Evolutionary conservation across 768 basidiomycete genomes (phyloP).

Genomic region (Agrocybe pediades): DNA sequence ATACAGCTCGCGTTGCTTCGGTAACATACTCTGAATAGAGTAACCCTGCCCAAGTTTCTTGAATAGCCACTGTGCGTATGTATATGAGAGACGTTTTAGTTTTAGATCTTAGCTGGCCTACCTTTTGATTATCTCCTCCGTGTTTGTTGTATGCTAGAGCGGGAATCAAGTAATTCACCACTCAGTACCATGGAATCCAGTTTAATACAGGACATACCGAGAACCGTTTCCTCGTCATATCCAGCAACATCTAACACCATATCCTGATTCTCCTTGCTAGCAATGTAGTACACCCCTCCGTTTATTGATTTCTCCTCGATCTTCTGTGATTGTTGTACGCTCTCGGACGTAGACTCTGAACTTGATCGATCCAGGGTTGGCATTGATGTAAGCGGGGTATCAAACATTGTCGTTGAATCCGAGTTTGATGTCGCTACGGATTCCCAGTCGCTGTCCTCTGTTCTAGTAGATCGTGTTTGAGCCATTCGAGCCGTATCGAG

Average conservation of each 20-base stretch:
- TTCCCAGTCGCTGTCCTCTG: neutral
- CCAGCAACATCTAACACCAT: constrained; percentile 25
- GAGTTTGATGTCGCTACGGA: neutral
- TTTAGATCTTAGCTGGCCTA: constrained; percentile 1
- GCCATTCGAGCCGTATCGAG: too few species aligned
- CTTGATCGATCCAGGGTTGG: neutral
- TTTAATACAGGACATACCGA: constrained; percentile 4
- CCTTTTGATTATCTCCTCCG: constrained; percentile 30
- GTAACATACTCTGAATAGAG: constrained; percentile 25
- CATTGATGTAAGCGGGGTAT: neutral
- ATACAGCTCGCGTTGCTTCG: constrained; percentile 19
- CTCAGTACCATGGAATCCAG: neutral
- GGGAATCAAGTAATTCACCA: neutral
- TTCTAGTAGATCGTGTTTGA: neutral
- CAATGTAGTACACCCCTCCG: constrained; percentile 23
- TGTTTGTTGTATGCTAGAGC: constrained; percentile 15
- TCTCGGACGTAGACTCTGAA: neutral
- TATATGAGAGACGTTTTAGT: neutral
- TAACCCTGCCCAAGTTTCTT: constrained; percentile 31
- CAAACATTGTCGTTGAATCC: neutral
- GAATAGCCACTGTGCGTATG: constrained; percentile 27
- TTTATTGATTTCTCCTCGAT: neutral
- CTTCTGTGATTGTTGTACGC: too few species aligned
- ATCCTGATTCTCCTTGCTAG: constrained; percentile 13
- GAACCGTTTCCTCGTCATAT: constrained; percentile 16